Evolutionary conservation across 495 filamentous ascomycete species (phyloP), one percentile per base, ranked within the genome.

Genomic region (Penicillium egyptiacum): DNA sequence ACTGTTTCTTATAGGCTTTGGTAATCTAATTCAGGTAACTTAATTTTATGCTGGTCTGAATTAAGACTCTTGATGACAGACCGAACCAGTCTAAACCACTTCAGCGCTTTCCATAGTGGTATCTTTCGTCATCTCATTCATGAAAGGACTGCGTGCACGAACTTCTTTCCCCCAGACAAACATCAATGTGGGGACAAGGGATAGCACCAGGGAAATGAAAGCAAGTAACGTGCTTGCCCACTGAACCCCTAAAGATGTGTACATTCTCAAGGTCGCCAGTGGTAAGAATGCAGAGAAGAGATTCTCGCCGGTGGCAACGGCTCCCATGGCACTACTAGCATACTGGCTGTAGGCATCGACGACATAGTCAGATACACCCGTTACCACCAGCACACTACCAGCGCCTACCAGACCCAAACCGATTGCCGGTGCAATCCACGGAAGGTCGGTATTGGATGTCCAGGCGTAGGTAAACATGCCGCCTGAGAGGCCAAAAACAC

Each of bases 151-250:
- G 37, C 60, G 50, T 40, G 55, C 61, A 31, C 69, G 67, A 52
- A 72, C 70, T 17, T 62, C 43, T 46, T 62, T 61, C 11, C 69
- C 69, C 40, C 63, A 68, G 42, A 67, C 61, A 12, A 72, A 46
- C 46, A 72, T 55, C 26, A 70, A 46, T n/a, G 72, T 57, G 1
- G 74, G 74, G 23, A 65, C 65, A 35, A 71, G 45, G 26, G 63
- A 68, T 19, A 79, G 53, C 19, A 50, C 58, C 30, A 76, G 42
- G 8, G 70, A 62, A 11, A 79, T 59, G 43, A 77, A 75, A 19
- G 58, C 77, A 30, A 78, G 59, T 17, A 79, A 37, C 2, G 67
- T 71, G 50, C 72, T 75, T 11, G 77, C 77, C 77, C 77, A 80
- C 43, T 74, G 64, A 53, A 74, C 71, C 6, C 76, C 76, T 7